Evolutionary conservation across 805 yeast species (phyloP).

Genomic region (Pichia heedii): DNA sequence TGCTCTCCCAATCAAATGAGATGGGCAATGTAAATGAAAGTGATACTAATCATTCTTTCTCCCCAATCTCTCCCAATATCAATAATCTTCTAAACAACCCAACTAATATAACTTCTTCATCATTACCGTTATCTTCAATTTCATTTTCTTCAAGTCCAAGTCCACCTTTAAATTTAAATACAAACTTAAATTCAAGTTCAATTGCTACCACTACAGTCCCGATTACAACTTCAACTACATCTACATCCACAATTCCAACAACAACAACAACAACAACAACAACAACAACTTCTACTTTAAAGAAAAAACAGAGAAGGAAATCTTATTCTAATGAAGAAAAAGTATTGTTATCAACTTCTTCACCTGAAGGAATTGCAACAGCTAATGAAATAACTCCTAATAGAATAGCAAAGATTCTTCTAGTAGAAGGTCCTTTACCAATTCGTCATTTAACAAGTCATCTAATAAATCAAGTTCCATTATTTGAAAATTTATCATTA

Average conservation of each 20-base stretch:
- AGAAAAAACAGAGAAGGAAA: constrained; percentile 5
- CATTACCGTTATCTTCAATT: background rate
- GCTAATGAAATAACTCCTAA: constrained; percentile 80
- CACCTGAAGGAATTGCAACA: constrained; percentile 82
- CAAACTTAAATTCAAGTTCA: background rate
- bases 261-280: background rate
- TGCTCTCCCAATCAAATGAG: background rate
- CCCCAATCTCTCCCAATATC: background rate
- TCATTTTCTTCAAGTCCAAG: background rate
- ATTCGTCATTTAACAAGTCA: constrained; percentile 83
- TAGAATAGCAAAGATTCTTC: constrained; percentile 58
- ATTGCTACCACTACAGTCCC: background rate
- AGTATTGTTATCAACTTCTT: constrained; percentile 53
- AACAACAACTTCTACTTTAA: background rate
- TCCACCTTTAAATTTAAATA: too few relatives aligned
- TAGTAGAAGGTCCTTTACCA: constrained; percentile 78
- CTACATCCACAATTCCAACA: background rate
- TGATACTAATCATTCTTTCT: background rate
- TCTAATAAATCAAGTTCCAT: constrained; percentile 62
- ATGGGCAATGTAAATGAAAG: background rate
- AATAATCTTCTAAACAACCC: background rate
- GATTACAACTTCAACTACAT: background rate
- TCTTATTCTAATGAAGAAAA: constrained; percentile 18
- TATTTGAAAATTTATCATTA: constrained; percentile 69
- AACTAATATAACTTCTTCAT: background rate